Evolutionary conservation across 495 filamentous ascomycete species (phyloP).

Genomic region (Neurospora tetrasperma): DNA sequence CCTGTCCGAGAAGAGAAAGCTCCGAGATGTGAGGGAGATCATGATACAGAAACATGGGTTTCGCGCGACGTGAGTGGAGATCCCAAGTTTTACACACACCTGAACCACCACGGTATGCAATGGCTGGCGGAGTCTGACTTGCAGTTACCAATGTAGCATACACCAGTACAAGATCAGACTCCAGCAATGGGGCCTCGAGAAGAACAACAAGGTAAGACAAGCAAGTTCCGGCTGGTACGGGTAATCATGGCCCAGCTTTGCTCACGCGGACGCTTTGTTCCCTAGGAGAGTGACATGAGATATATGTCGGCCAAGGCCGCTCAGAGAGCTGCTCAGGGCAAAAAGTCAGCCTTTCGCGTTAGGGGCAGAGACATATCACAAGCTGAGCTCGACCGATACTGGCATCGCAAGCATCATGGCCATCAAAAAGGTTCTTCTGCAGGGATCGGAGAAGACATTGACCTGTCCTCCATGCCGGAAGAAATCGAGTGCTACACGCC

Average conservation of each 20-base stretch:
- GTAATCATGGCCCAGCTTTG: neutral
- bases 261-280: neutral
- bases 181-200: neutral
- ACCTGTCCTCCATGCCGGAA: neutral
- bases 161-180: neutral
- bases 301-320: neutral
- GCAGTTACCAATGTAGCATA: neutral
- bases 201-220: neutral
- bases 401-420: neutral
- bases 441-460: neutral
- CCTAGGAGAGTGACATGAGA: neutral
- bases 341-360: neutral
- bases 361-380: neutral
- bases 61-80: neutral
- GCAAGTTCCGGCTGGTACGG: neutral
- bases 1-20: neutral
- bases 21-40: neutral
- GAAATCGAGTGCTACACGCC: neutral
- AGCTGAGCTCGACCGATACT: neutral
- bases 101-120: neutral
- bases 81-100: neutral
- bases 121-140: neutral
- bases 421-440: neutral
- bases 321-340: neutral
- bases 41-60: neutral